Base-by-base conservation (phyloP, 177 flowering plant species). In the Telopea speciosissima region DNA sequence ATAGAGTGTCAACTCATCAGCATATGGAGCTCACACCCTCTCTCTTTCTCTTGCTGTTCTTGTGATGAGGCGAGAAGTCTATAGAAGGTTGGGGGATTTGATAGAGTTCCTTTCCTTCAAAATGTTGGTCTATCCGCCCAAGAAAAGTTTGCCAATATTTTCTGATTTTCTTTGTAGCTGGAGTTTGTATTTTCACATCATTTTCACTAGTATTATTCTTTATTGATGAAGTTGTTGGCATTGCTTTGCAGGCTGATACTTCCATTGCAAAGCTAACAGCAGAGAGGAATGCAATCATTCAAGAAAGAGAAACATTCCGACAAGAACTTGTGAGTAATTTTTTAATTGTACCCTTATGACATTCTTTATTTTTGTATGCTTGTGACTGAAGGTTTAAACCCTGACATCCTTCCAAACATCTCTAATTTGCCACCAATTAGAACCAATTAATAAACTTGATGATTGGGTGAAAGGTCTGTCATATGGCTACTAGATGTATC, bases 271-370 rank as follows among this genome's bases (percentile, higher is more conserved):
- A 69, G 82, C 80, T 92, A 65, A 84, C 69, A 70, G 90, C 82
- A 56, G 96, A 89, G 77, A 88, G 79, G 74, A 76, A 68, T 59
- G 64, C 62, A 54, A 67, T 68, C 66, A 68, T 56, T 63, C 72
- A 71, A 69, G 90, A 89, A 75, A 84, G 73, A 74, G 84, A 85
- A 60, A 73, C 40, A 25, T 78, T 90, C 16, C 77, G 84, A 77
- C 80, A 80, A 75, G 90, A 92, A 76, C 70, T 85, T 65, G 97
- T 92, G 33, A 74, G 87, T 79, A 8, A 8, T 22, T 58, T 58
- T 28, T 19, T 60, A 22, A 49, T 3, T 44, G 3, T 13, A 44
- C 14, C 14, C 49, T 2, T 44, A 3, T 44, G 49, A 44, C 49
- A 44, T 44, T 44, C 11, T 44, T 8, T 44, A 44, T 44, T 44